Conservation (phyloP, 352 stramenopile genomes). For the Phytophthora pisi region DNA sequence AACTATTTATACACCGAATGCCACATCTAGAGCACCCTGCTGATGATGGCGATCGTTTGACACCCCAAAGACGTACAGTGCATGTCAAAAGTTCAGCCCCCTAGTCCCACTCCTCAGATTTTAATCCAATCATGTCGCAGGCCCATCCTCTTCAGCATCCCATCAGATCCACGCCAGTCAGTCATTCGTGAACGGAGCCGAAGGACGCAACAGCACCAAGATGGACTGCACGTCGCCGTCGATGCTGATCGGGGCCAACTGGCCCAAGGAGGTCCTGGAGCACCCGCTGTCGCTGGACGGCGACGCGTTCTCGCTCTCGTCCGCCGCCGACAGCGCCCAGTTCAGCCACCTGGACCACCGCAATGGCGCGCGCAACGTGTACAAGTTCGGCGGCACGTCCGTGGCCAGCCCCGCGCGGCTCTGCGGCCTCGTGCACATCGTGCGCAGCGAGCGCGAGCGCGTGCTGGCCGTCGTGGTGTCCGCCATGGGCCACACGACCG, state of each 20-base stretch:
- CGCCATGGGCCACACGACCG: slow-evolving; percentile 82
- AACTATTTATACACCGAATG: too few relatives aligned
- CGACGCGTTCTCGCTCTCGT: slow-evolving; percentile 1
- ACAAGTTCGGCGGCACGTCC: slow-evolving; percentile 86
- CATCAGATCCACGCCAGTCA: slow-evolving; percentile 30
- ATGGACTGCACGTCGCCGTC: slow-evolving; percentile 83
- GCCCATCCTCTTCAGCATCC: slow-evolving; percentile 3
- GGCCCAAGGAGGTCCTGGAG: slow-evolving; percentile 39
- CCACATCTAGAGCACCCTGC: too few relatives aligned
- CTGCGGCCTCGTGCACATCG: slow-evolving; percentile 66
- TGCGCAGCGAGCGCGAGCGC: slow-evolving; percentile 60
- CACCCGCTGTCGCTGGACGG: slow-evolving; percentile 43
- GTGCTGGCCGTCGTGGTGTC: slow-evolving; percentile 79
- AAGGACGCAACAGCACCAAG: not conserved
- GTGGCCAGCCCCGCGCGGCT: slow-evolving; percentile 71
- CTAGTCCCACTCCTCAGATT: slow-evolving; percentile 22
- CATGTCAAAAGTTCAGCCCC: slow-evolving; percentile 10
- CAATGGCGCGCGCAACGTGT: slow-evolving; percentile 71
- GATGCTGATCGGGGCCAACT: slow-evolving; percentile 68
- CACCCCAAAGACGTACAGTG: slow-evolving; percentile 11
- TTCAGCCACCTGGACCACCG: slow-evolving; percentile 57
- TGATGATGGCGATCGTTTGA: slow-evolving; percentile 11
- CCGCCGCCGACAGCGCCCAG: not conserved
- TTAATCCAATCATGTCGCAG: slow-evolving; percentile 27
- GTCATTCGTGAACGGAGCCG: slow-evolving; percentile 9